Conservation (phyloP, 805 yeast genomes). For the Metschnikowia rubicola region DNA sequence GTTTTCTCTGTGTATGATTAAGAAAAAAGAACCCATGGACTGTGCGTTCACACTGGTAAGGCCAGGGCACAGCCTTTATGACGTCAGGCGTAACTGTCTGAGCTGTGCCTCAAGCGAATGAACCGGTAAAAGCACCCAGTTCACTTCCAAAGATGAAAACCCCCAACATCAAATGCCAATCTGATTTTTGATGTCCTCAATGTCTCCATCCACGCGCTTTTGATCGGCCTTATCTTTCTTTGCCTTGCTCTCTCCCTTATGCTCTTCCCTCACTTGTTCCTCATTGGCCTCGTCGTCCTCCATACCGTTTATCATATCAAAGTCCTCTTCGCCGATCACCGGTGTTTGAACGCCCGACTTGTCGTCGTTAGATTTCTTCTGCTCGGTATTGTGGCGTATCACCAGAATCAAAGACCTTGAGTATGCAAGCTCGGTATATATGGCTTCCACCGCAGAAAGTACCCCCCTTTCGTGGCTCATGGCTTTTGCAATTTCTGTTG, state of each 20-base stretch:
- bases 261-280: background rate
- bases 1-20: no score
- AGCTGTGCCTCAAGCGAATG: no score
- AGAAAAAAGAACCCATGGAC: no score
- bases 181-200: no score
- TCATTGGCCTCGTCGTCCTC: conserved; percentile 3
- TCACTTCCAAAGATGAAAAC: no score
- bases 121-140: no score
- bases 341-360: conserved; percentile 30
- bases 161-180: no score
- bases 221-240: background rate
- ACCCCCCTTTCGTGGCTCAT: conserved; percentile 83
- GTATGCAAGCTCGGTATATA: conserved; percentile 79
- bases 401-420: conserved; percentile 55
- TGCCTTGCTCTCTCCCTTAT: background rate
- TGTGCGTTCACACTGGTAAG: no score
- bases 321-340: conserved; percentile 18
- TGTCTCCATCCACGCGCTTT: no score
- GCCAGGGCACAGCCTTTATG: no score
- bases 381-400: conserved; percentile 39
- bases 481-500: conserved; percentile 55
- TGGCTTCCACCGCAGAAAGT: conserved; percentile 63
- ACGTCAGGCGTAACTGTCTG: no score
- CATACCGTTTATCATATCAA: conserved; percentile 6
- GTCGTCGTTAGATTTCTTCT: conserved; percentile 18